Evolutionary conservation across 2,329 filamentous ascomycete species (phyloP).

Genomic region (Pseudohalonectria lignicola): DNA sequence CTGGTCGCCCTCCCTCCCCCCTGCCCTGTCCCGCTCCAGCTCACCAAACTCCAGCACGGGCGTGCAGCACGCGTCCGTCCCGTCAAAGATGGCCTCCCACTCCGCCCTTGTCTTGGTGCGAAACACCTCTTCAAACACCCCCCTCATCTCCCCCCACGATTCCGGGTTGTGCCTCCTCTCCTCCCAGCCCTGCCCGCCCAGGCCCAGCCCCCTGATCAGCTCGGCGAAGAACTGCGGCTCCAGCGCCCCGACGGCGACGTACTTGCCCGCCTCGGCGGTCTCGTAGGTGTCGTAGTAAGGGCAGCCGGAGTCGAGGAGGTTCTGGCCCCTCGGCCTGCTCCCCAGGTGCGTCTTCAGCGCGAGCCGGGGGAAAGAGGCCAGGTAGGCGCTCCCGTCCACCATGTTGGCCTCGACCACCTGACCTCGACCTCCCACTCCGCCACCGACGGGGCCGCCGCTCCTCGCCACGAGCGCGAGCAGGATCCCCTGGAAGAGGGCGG

Average conservation of each 20-base stretch:
- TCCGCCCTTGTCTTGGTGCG: conserved; percentile 57
- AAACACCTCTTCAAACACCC: conserved; percentile 53
- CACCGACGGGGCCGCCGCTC: conserved; percentile 24
- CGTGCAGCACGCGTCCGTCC: conserved; percentile 86
- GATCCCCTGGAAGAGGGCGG: conserved; percentile 71
- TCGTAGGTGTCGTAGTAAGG: conserved; percentile 88
- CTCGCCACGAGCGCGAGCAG: conserved; percentile 66
- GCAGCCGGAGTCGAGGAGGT: conserved; percentile 72
- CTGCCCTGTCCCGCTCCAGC: conserved; percentile 37
- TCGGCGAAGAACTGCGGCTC: conserved; percentile 75
- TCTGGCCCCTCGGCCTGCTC: conserved; percentile 54
- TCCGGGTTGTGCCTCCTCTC: conserved; percentile 27
- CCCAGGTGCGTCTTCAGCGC: conserved; percentile 53
- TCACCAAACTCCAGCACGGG: conserved; percentile 71
- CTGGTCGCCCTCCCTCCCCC: conserved; percentile 54
- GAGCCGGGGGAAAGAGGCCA: conserved; percentile 69
- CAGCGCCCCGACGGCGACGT: conserved; percentile 80
- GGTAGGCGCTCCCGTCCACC: conserved; percentile 78
- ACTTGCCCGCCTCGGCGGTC: conserved; percentile 60
- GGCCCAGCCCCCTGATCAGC: conserved; percentile 55
- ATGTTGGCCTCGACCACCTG: conserved; percentile 95
- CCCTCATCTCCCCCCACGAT: conserved; percentile 56
- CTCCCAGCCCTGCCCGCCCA: conserved; percentile 41
- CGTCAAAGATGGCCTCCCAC: conserved; percentile 82
- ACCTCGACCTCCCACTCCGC: conserved; percentile 42